Evolutionary conservation across 2,329 filamentous ascomycete genomes (phyloP), one percentile per base, ranked within the genome.

Genomic region (Colletotrichum higginsianum): DNA sequence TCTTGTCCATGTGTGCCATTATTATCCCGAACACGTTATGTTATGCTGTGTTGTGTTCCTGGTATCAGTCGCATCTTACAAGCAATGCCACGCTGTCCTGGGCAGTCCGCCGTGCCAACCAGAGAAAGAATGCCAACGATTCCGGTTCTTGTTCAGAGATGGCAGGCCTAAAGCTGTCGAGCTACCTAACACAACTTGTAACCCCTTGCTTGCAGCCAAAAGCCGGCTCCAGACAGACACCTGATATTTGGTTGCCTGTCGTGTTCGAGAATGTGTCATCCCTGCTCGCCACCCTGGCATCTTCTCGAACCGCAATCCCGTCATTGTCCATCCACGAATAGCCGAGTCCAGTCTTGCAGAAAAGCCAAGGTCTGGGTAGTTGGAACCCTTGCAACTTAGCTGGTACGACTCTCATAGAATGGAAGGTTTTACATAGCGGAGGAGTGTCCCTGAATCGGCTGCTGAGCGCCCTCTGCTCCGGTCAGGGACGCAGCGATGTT

Each of bases 211-310:
- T 9, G 49, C 26, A 65, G 52, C 40, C 6, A 64, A 12, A 1
- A 57, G 26, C 16, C 5, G 35, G 38, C 52, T 58, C 50, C 62
- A 65, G 62, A 26, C 4, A 26, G 26, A 26, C 26, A 50, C 62
- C 44, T 58, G 30, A 58, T 58, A 26, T 23, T 1, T n/a, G 30
- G 46, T 5, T 11, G 52, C 9, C 26, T 3, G n/a, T 44, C 40
- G 42, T 47, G 40, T 60, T 60, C 57, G 57, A 60, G 56, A 47
- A 66, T 30, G 21, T 46, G 18, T n/a, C 44, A 66, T 66, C 55
- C 46, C 46, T 61, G 64, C 13, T 18, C 60, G 55, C 21, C 4
- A 3, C 26, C 23, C 26, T 4, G 26, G 44, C 18, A 16, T 18
- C 40, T 8, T 46, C 53, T 66, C 21, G 64, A 18, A 47, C 26